A percentile compares a stretch with the other conserved stretches of the same genome.
Conservation (phyloP, 2,329 filamentous ascomycete species). For the Diaporthe humulicola region DNA sequence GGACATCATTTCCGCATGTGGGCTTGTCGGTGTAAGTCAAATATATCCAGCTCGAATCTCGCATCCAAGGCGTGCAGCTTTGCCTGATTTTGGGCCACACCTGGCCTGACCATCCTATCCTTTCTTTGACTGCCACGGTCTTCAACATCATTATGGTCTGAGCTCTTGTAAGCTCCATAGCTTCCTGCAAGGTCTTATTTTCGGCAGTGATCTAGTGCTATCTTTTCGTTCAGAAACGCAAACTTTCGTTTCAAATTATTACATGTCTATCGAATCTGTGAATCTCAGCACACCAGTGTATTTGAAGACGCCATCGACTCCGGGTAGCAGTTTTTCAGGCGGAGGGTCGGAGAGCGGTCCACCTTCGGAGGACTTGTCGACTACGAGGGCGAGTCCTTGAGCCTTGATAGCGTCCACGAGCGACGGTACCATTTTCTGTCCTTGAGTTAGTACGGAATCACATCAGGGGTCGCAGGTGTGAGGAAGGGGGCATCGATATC, state of each 20-base stretch:
- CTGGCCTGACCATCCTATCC: not conserved
- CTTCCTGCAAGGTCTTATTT: not conserved
- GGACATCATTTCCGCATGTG: not conserved
- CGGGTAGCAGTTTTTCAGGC: slow-evolving; percentile 74
- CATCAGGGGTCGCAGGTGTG: slow-evolving; percentile 9
- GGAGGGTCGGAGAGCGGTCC: slow-evolving; percentile 63
- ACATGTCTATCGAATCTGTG: slow-evolving; percentile 89
- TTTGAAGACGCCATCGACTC: slow-evolving; percentile 89
- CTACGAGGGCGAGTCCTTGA: slow-evolving; percentile 90
- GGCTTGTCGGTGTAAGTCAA: not conserved
- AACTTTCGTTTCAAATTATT: slow-evolving; percentile 41
- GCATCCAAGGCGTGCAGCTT: not conserved
- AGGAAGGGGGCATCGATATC: not conserved
- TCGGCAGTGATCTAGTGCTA: no score
- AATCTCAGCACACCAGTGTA: slow-evolving; percentile 91
- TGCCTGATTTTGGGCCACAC: not conserved
- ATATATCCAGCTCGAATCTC: not conserved
- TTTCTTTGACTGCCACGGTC: not conserved
- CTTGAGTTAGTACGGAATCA: slow-evolving; percentile 37
- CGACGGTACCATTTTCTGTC: slow-evolving; percentile 90
- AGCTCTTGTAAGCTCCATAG: not conserved
- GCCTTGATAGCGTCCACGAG: slow-evolving; percentile 95
- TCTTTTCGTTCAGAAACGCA: no score
- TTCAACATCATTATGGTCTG: not conserved
- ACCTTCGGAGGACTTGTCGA: slow-evolving; percentile 80